These are phyloP conservation scores for Viola pubescens DNA, from an alignment of 441 rosid genomes.

Conservation along the genomic window DNA sequence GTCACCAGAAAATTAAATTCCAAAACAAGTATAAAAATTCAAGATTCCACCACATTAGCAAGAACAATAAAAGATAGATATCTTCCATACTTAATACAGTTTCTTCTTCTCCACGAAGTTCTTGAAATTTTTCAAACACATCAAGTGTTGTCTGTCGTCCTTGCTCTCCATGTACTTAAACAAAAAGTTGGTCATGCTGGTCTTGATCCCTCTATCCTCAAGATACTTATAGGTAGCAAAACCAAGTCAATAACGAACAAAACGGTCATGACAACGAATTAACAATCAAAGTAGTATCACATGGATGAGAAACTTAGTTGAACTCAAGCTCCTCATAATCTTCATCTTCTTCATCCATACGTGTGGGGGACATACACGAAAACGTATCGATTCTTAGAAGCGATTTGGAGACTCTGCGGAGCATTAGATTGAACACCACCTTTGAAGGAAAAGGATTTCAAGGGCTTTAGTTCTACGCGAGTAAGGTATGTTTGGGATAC, in stretches of 20 bases:
- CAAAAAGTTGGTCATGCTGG: conserved; percentile 50
- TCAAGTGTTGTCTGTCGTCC: conserved; percentile 51
- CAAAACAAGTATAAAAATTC: background rate
- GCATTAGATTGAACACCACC: too few relatives aligned
- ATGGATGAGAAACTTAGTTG: conserved; percentile 28
- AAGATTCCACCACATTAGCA: background rate
- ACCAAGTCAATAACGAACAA: conserved; percentile 6
- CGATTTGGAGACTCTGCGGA: too few relatives aligned
- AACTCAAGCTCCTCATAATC: conserved; percentile 69
- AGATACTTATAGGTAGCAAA: conserved; percentile 55
- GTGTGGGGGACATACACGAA: conserved; percentile 33
- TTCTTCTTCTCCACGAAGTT: conserved; percentile 34
- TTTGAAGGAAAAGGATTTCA: too few relatives aligned
- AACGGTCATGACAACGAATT: background rate
- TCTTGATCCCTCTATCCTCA: conserved; percentile 68
- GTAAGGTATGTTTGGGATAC: too few relatives aligned
- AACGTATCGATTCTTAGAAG: conserved; percentile 17
- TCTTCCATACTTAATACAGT: background rate
- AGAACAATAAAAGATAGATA: background rate
- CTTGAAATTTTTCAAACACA: conserved; percentile 58
- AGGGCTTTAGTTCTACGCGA: too few relatives aligned
- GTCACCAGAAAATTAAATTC: background rate
- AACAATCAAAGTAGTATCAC: background rate
- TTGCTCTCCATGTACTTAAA: conserved; percentile 46
- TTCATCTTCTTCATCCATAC: conserved; percentile 34